Percentiles rank a stretch among this genome's conserved stretches.
phyloP scores from a whole-genome alignment of 345 rosid genomes.

The Melaleuca alternifolia region DNA sequence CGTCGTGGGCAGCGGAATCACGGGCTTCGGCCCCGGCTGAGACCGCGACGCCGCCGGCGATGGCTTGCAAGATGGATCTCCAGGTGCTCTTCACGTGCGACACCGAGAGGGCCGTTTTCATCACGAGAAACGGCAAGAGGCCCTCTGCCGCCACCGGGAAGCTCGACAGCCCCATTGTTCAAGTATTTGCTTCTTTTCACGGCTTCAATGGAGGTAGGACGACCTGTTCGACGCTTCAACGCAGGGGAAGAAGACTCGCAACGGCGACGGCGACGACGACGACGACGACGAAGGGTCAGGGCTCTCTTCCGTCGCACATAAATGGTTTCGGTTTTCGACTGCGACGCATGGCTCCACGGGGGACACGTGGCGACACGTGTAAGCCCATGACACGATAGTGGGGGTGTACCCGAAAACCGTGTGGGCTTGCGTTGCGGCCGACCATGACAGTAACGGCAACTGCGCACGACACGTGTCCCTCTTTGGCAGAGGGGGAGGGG shows the following conservation, averaged over 20 bases:
- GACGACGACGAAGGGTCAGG: not conserved
- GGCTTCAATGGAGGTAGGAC: not conserved
- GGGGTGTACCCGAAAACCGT: slow-evolving; percentile 12
- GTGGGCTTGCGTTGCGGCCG: not conserved
- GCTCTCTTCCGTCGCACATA: not conserved
- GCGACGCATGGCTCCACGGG: not conserved
- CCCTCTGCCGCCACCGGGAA: not conserved
- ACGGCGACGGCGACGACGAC: not conserved
- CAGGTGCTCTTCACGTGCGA: not conserved
- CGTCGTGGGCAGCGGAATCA: not conserved
- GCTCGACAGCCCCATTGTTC: not conserved
- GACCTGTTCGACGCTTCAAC: not conserved
- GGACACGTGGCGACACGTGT: not conserved
- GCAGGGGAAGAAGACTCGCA: not conserved
- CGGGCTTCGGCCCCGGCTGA: not conserved
- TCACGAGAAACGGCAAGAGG: not conserved
- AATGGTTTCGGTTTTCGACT: not conserved
- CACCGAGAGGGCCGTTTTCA: not conserved
- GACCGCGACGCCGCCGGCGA: not conserved
- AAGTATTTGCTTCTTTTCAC: not conserved
- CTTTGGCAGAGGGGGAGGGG: not conserved
- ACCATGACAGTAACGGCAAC: not conserved
- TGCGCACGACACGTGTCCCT: not conserved
- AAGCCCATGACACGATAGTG: not conserved
- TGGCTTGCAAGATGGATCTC: not conserved